Conservation (phyloP, 108 stramenopile genomes). For the Nannochloropsis granulata region DNA sequence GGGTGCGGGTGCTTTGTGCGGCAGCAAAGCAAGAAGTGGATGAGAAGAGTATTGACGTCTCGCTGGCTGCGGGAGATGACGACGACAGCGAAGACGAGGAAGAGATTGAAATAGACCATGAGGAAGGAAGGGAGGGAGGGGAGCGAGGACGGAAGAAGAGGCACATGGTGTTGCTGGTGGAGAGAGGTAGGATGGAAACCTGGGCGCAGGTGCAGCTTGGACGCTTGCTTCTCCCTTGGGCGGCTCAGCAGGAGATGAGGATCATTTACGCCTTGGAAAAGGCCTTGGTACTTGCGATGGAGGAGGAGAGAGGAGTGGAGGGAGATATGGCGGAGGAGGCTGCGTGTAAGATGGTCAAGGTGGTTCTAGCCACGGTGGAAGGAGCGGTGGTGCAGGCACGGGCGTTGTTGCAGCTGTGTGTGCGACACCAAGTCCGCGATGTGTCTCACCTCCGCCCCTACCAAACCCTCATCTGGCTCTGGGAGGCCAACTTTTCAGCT, state of each 20-base stretch:
- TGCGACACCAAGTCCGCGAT: conserved; percentile 14
- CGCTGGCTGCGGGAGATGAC: neutral
- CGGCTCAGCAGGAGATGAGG: conserved; percentile 2
- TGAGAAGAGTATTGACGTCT: neutral
- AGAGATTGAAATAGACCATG: conserved; percentile 1
- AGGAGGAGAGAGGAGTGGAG: neutral
- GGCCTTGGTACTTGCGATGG: no score
- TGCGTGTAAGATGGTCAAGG: neutral
- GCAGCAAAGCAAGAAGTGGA: neutral
- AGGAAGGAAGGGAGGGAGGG: neutral
- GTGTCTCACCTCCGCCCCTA: conserved; percentile 55
- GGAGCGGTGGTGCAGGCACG: no score
- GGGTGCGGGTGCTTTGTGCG: neutral
- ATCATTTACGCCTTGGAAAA: neutral
- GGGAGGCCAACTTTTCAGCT: conserved; percentile 36
- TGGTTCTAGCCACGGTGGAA: no score
- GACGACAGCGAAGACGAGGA: neutral
- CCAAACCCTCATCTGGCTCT: conserved; percentile 65
- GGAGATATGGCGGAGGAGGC: neutral
- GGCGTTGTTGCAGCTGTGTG: neutral
- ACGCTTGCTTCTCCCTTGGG: conserved; percentile 14
- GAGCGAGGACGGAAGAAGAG: neutral
- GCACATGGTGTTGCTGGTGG: neutral
- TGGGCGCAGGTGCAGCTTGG: conserved; percentile 17
- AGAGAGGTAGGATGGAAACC: neutral